Conservation (phyloP, 768 basidiomycete genomes). For the Lanmaoa rubissima region DNA sequence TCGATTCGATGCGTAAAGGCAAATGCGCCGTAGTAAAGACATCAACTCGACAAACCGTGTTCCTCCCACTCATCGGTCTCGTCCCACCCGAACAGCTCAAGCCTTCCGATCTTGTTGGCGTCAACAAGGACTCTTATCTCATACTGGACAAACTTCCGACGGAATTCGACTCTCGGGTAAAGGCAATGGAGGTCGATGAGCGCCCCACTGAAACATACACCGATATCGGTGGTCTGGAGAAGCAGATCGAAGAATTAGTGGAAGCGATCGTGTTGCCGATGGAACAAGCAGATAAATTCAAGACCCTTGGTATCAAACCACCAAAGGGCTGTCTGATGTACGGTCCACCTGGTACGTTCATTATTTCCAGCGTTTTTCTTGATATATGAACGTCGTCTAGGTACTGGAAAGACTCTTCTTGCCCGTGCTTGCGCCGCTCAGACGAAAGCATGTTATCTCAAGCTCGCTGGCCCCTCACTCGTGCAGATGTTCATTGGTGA, state of each 20-base stretch:
- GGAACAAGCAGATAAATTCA: slow-evolving; percentile 98
- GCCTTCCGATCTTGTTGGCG: slow-evolving; percentile 94
- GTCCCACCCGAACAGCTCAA: slow-evolving; percentile 89
- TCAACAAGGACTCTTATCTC: slow-evolving; percentile 99
- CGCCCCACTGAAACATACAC: slow-evolving; percentile 96
- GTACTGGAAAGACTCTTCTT: slow-evolving; percentile 96
- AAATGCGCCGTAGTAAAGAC: slow-evolving; percentile 99
- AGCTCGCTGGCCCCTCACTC: slow-evolving; percentile 94
- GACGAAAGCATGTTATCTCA: slow-evolving; percentile 96
- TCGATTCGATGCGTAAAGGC: slow-evolving; percentile 94
- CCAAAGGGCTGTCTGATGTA: slow-evolving; percentile 99
- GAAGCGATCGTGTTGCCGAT: slow-evolving; percentile 98
- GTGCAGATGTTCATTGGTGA: slow-evolving; percentile 99
- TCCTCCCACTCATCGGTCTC: slow-evolving; percentile 96
- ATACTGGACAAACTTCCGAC: slow-evolving; percentile 93
- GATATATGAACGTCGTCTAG: slow-evolving; percentile 31
- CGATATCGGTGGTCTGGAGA: slow-evolving; percentile 97
- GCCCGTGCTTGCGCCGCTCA: slow-evolving; percentile 98
- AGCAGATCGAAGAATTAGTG: slow-evolving; percentile 98
- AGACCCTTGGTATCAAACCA: slow-evolving; percentile 94
- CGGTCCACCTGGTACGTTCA: slow-evolving; percentile 81
- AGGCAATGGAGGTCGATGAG: slow-evolving; percentile 99
- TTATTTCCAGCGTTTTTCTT: not conserved
- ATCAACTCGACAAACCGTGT: slow-evolving; percentile 96
- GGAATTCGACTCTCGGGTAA: slow-evolving; percentile 97